Base-by-base conservation (phyloP, 345 rosid species). In the Mercurialis annua region DNA sequence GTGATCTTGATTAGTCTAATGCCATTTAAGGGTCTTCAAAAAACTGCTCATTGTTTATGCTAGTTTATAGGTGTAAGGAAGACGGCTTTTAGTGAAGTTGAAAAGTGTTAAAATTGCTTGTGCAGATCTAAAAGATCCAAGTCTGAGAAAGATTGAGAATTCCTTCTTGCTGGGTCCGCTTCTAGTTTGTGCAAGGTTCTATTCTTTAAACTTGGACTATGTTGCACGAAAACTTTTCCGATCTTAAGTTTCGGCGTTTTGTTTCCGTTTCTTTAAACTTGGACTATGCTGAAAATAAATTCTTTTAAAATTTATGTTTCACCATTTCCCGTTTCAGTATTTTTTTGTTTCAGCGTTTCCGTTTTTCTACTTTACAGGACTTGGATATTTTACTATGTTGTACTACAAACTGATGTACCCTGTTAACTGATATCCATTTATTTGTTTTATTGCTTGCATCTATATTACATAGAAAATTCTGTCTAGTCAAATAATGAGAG, bases 101-200 rank as follows among this genome's bases (percentile, higher is more conserved):
- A 69, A 50, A 51, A 23, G 34, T 38, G 40, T 33, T 11, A 52
- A 64, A 42, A 55, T 76, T 48, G 12, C 61, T 34, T 64, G 2
- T 83, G 83, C 81, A 92, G 97, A 92, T 75, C 72, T 90, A 27
- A 76, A 83, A 85, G 98, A 88, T 81, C 81, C 81, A 53, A 77
- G 77, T 23, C 75, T 92, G 63, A 81, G 97, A 81, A 83, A 76
- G 43, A 56, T 83, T 71, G 98, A 90, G 73, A 90, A 78, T 53
- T 88, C 88, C 56, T 92, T 92, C 82, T 81, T 92, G 21, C 70
- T 92, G 87, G 98, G 98, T 26, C 79, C 98, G 1, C 80, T 88
- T 75, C 77, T 92, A 52, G 80, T 90, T 67, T 66, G 72, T 79
- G 71, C 92, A 53, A 92, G 98, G 97, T 92, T 79, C 46, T 64